phyloP scores from a whole-genome alignment of 257 asterid species.

The Fraxinus pennsylvanica region DNA sequence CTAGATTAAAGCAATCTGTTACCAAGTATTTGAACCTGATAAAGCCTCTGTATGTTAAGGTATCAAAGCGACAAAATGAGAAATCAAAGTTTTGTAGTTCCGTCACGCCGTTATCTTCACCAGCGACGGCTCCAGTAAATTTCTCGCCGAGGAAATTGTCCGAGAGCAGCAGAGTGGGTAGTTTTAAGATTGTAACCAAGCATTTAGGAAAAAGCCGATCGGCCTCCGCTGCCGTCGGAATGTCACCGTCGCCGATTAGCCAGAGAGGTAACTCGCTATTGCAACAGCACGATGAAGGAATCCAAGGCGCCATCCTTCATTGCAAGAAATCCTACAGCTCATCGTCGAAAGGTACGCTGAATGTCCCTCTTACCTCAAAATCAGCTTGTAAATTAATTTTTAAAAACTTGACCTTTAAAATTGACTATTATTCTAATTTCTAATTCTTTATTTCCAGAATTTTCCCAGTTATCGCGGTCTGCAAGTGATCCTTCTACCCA shows the following conservation, averaged over 20 bases:
- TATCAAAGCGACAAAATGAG: constrained; percentile 42
- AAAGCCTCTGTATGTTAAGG: constrained; percentile 60
- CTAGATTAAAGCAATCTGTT: constrained; percentile 36
- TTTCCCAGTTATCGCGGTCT: constrained; percentile 33
- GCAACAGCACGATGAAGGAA: constrained; percentile 61
- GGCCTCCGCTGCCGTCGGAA: constrained; percentile 46
- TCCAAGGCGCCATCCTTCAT: constrained; percentile 60
- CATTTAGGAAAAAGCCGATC: constrained; percentile 68
- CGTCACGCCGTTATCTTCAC: constrained; percentile 54
- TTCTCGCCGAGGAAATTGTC: constrained; percentile 25
- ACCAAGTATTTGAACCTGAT: constrained; percentile 67
- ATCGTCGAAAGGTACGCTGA: no score
- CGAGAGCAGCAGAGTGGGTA: constrained; percentile 45
- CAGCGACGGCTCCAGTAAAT: constrained; percentile 41
- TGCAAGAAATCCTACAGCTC: constrained; percentile 51
- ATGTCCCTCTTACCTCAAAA: not conserved
- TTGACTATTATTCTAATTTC: not conserved
- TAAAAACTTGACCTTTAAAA: not conserved
- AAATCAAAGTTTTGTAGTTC: constrained; percentile 41
- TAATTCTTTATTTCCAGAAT: constrained; percentile 29
- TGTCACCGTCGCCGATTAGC: constrained; percentile 36
- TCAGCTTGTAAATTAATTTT: not conserved
- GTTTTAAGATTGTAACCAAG: constrained; percentile 57
- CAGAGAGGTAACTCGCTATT: constrained; percentile 72
- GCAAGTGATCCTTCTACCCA: constrained; percentile 37